A percentile compares a stretch with the other conserved stretches of the same genome.
Conservation (phyloP, 164 flowering plant genomes). For the Pachysandra terminalis region DNA sequence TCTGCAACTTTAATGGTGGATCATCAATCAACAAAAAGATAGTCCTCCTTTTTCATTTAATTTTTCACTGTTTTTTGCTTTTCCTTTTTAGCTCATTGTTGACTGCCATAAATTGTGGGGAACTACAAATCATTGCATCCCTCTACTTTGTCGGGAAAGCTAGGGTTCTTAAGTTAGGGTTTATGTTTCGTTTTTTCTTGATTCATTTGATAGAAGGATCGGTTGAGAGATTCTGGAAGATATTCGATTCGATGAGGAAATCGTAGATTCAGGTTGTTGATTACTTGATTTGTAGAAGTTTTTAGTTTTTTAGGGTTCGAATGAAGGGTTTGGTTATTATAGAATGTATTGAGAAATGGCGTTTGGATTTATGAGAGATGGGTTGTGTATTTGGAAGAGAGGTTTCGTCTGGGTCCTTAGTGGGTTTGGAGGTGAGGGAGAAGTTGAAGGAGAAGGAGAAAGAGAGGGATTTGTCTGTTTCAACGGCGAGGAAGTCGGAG, state of each 20-base stretch:
- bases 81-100: conserved; percentile 8
- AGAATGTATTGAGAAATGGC: conserved; percentile 8
- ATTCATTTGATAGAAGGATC: background rate
- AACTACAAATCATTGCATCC: conserved; percentile 21
- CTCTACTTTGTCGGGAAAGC: conserved; percentile 16
- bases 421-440: conserved; percentile 10
- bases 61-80: background rate
- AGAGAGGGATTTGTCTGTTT: conserved; percentile 9
- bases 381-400: conserved; percentile 36
- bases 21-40: conserved; percentile 4
- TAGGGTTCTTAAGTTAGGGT: conserved; percentile 18
- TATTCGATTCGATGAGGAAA: background rate
- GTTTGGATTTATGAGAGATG: conserved; percentile 16
- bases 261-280: background rate
- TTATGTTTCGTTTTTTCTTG: background rate
- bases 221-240: background rate
- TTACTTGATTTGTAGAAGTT: background rate
- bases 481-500: background rate
- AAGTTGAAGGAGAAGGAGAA: conserved; percentile 13
- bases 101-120: conserved; percentile 25
- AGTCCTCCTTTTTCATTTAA: too few relatives aligned
- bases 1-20: conserved; percentile 24
- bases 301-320: conserved; percentile 17
- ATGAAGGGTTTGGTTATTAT: background rate
- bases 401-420: conserved; percentile 9